phyloP scores from a whole-genome alignment of 1,139 yeast species.

The Kurtzmaniella natalensis region DNA sequence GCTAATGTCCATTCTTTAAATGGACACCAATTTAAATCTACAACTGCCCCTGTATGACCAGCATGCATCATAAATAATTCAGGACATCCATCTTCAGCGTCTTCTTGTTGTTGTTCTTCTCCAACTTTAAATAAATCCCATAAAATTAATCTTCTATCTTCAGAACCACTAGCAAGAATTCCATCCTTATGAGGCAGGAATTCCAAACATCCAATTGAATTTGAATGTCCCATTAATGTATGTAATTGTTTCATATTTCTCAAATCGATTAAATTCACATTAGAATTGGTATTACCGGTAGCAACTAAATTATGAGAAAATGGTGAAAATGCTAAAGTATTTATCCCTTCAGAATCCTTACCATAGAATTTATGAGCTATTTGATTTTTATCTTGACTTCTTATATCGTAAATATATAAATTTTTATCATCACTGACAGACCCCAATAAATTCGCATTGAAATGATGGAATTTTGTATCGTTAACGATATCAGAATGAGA shows the following conservation, averaged over 20 bases:
- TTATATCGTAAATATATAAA: constrained; percentile 40
- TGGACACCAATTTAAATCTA: constrained; percentile 69
- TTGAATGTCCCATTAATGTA: constrained; percentile 75
- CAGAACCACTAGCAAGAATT: constrained; percentile 66
- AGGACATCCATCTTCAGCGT: constrained; percentile 77
- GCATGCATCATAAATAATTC: constrained; percentile 84
- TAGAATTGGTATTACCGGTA: constrained; percentile 67
- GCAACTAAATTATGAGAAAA: constrained; percentile 58
- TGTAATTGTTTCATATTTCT: constrained; percentile 52
- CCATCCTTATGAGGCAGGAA: constrained; percentile 73
- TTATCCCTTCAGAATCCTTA: constrained; percentile 43
- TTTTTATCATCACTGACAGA: constrained; percentile 66
- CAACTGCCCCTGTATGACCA: constrained; percentile 74
- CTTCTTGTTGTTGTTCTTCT: constrained; percentile 75
- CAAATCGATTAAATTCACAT: constrained; percentile 57
- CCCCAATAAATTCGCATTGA: constrained; percentile 50
- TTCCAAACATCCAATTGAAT: constrained; percentile 61
- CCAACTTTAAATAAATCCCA: constrained; percentile 77
- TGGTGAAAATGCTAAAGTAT: constrained; percentile 61
- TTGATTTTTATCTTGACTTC: constrained; percentile 15
- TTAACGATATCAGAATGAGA: constrained; percentile 58
- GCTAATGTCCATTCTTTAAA: constrained; percentile 70
- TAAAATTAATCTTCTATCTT: constrained; percentile 64
- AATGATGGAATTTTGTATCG: constrained; percentile 67
- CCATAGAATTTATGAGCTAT: constrained; percentile 21